Percentiles rank a stretch among this genome's conserved stretches.
These are phyloP conservation scores for Pseudonitzschia multiseries DNA, from an alignment of 108 stramenopile genomes.

Conservation along the genomic window DNA sequence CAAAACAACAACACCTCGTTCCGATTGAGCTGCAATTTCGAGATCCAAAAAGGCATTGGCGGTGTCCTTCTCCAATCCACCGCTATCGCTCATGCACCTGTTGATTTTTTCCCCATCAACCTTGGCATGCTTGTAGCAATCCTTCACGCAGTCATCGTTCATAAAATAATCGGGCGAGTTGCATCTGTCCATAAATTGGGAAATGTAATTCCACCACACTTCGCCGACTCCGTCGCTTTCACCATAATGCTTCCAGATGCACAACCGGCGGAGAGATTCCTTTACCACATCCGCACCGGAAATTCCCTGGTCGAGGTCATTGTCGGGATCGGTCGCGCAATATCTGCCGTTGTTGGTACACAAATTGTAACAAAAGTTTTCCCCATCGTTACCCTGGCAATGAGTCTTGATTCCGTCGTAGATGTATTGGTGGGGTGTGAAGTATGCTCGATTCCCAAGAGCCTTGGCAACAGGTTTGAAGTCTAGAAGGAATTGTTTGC, in stretches of 20 bases:
- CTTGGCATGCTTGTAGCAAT: slow-evolving; percentile 56
- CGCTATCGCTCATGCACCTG: slow-evolving; percentile 78
- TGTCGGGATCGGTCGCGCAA: slow-evolving; percentile 90
- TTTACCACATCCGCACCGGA: slow-evolving; percentile 90
- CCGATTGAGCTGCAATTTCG: slow-evolving; percentile 61
- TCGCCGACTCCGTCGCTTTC: slow-evolving; percentile 79
- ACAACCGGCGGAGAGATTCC: slow-evolving; percentile 86
- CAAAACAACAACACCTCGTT: slow-evolving; percentile 72
- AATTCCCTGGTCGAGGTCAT: slow-evolving; percentile 81
- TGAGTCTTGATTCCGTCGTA: slow-evolving; percentile 79
- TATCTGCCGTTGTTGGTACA: slow-evolving; percentile 95
- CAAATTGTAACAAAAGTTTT: slow-evolving; percentile 77
- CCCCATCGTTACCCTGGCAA: slow-evolving; percentile 61
- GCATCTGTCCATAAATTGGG: slow-evolving; percentile 71
- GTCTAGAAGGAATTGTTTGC: slow-evolving; percentile 56
- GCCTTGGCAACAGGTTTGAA: slow-evolving; percentile 70
- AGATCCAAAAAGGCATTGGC: slow-evolving; percentile 70
- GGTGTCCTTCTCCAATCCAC: slow-evolving; percentile 67
- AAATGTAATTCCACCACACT: slow-evolving; percentile 88
- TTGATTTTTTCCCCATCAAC: slow-evolving; percentile 67
- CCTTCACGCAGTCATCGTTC: slow-evolving; percentile 79
- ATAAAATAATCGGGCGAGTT: slow-evolving; percentile 63
- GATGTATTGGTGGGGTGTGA: slow-evolving; percentile 90
- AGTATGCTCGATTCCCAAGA: slow-evolving; percentile 76
- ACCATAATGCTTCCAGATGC: slow-evolving; percentile 90